Percentiles rank a stretch among this genome's conserved stretches.
Evolutionary conservation across 2,329 filamentous ascomycete species (phyloP).

Genomic region (Periconia digitata): DNA sequence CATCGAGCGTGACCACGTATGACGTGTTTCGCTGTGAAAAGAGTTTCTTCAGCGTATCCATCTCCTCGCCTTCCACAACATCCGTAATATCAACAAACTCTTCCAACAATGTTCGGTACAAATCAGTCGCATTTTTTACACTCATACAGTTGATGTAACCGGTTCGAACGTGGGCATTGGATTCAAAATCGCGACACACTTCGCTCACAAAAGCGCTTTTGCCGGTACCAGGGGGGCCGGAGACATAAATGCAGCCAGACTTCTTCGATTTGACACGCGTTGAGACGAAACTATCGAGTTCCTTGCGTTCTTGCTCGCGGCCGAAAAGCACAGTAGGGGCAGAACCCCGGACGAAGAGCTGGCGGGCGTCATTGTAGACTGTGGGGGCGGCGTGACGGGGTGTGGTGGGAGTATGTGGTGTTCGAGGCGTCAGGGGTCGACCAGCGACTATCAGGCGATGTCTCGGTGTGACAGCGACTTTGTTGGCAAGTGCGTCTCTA

Average conservation of each 20-base stretch:
- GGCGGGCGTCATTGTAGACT: constrained; percentile 83
- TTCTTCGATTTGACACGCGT: constrained; percentile 61
- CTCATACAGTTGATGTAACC: constrained; percentile 97
- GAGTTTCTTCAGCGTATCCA: constrained; percentile 67
- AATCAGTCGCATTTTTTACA: constrained; percentile 81
- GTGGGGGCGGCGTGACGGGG: constrained; percentile 68
- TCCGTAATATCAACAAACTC: constrained; percentile 64
- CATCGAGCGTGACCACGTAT: constrained; percentile 86
- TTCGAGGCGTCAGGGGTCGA: constrained; percentile 74
- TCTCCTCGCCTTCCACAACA: constrained; percentile 65
- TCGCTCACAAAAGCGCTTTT: constrained; percentile 93
- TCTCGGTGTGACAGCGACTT: constrained; percentile 74
- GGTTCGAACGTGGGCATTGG: constrained; percentile 60
- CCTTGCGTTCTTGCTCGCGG: constrained; percentile 67
- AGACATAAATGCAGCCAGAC: constrained; percentile 89
- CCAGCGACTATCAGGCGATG: constrained; percentile 79
- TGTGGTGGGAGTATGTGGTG: constrained; percentile 73
- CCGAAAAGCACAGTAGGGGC: constrained; percentile 76
- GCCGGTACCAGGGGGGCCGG: constrained; percentile 91
- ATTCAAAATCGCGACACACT: constrained; percentile 64
- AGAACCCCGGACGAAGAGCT: constrained; percentile 80
- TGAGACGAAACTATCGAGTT: constrained; percentile 70
- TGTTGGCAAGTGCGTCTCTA: constrained; percentile 72
- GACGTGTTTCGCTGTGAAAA: constrained; percentile 65
- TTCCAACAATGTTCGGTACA: constrained; percentile 78